phyloP scores from a whole-genome alignment of 2,329 filamentous ascomycete species.

The Colletotrichum tabaci region DNA sequence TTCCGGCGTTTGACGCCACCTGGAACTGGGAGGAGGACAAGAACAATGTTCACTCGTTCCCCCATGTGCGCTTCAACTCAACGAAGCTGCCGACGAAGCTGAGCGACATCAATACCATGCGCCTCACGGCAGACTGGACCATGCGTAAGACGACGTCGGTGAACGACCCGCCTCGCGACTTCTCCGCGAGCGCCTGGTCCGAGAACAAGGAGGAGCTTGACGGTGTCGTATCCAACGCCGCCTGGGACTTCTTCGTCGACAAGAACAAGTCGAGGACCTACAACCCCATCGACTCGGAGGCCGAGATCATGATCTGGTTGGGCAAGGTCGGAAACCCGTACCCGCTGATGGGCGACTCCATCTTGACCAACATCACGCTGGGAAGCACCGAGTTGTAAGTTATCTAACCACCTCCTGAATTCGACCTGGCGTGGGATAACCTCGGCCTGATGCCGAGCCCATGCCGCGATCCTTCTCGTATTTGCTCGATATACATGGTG shows the following conservation, averaged over 20 bases:
- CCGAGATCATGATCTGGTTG: constrained; percentile 54
- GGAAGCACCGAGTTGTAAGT: constrained; percentile 49
- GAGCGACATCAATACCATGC: constrained; percentile 49
- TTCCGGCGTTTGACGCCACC: constrained; percentile 51
- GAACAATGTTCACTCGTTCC: constrained; percentile 51
- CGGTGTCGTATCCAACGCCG: constrained; percentile 49
- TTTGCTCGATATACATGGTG: not conserved
- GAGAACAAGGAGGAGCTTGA: constrained; percentile 46
- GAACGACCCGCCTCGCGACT: constrained; percentile 43
- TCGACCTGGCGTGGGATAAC: not conserved
- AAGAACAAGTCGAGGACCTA: constrained; percentile 45
- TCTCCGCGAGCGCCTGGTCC: constrained; percentile 38
- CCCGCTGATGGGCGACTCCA: constrained; percentile 47
- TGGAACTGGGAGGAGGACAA: constrained; percentile 50
- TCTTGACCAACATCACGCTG: constrained; percentile 47
- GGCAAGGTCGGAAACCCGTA: constrained; percentile 48
- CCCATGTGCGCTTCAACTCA: constrained; percentile 51
- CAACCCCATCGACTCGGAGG: constrained; percentile 48
- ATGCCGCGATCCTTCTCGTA: not conserved
- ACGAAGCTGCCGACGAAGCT: constrained; percentile 47
- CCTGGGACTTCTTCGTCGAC: constrained; percentile 53
- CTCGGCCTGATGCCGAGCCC: not conserved
- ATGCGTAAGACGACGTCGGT: constrained; percentile 47
- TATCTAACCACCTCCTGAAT: not conserved
- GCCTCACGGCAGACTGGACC: constrained; percentile 49